Base-by-base conservation (phyloP, 1,139 yeast genomes). In the Zygotorulaspora mrakii region DNA sequence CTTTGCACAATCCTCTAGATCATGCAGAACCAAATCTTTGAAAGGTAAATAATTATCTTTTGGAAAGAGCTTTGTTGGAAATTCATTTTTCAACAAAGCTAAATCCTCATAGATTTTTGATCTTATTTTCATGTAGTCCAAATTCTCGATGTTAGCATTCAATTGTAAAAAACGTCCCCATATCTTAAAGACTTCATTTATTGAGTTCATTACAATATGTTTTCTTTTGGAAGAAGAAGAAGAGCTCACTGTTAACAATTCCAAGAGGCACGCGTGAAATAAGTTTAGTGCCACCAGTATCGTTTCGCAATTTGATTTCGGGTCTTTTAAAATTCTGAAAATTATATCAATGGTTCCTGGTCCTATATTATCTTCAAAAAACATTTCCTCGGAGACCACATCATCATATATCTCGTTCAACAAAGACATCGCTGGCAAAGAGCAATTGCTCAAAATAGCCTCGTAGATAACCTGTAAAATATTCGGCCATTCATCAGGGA, bases 401-500 rank as follows among this genome's bases (percentile, higher is more conserved):
- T 89, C 96, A 57, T 84, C 94, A 48, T 88, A 81, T 23, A 91
- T 70, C 46, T 89, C 96, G 49, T 77, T 79, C 48, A 91, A 67
- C 13, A 88, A 79, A 2, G 75, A 63, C 42, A 89, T 62, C 0
- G 89, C 87, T 6, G 94, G 95, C 30, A 80, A 46, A 43, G 69
- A 50, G 20, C 65, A 59, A 24, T 64, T 58, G 3, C 76, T 64
- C 9, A 60, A 44, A 23, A 69, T 55, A 35, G 69, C 64, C 13
- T 60, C 53, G 54, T 77, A 76, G 35, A 84, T 58, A 10, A 62
- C 56, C 14, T 67, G 64, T 43, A 89, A 59, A 33, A 91, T 67
- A 21, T 71, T 73, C 0, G 96, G 95, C 97, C 97, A 91, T 57
- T 87, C 95, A 54, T 91, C 97, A 0, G 98, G 98, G 57, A 77